Evolutionary conservation across 2,329 filamentous ascomycete genomes (phyloP).

Genomic region (Zopfia rhizophila): DNA sequence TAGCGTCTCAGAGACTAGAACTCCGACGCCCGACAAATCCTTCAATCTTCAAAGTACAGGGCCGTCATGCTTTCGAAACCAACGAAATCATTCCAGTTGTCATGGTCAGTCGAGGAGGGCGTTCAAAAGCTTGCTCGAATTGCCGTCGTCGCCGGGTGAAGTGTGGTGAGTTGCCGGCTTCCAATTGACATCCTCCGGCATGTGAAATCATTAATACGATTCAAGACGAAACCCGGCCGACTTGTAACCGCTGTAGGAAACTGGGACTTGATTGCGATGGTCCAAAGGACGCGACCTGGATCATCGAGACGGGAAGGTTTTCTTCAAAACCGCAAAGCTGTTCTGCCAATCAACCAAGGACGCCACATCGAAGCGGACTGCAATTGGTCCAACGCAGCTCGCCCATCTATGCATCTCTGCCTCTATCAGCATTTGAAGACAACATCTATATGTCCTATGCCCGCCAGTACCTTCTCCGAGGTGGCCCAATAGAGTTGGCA

Average conservation of each 20-base stretch:
- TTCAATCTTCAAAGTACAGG: too few relatives aligned
- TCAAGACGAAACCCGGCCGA: constrained; percentile 37
- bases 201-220: background rate
- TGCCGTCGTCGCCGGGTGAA: constrained; percentile 40
- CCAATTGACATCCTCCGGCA: background rate
- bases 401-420: constrained; percentile 10
- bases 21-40: too few relatives aligned
- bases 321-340: background rate
- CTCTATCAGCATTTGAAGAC: constrained; percentile 35
- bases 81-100: background rate
- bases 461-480: constrained; percentile 36
- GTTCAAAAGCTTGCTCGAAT: constrained; percentile 39
- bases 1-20: too few relatives aligned
- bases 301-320: constrained; percentile 25
- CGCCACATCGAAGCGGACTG: too few relatives aligned
- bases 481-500: constrained; percentile 37
- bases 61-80: background rate
- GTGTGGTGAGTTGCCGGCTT: constrained; percentile 33
- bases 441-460: constrained; percentile 39
- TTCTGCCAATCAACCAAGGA: too few relatives aligned
- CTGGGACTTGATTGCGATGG: constrained; percentile 35
- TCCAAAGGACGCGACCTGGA: constrained; percentile 36
- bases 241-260: constrained; percentile 37
- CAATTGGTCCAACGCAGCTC: too few relatives aligned
- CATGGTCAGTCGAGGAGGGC: constrained; percentile 43